phyloP scores from a whole-genome alignment of 2,329 filamentous ascomycete genomes.

The Pseudogymnoascus sp. region DNA sequence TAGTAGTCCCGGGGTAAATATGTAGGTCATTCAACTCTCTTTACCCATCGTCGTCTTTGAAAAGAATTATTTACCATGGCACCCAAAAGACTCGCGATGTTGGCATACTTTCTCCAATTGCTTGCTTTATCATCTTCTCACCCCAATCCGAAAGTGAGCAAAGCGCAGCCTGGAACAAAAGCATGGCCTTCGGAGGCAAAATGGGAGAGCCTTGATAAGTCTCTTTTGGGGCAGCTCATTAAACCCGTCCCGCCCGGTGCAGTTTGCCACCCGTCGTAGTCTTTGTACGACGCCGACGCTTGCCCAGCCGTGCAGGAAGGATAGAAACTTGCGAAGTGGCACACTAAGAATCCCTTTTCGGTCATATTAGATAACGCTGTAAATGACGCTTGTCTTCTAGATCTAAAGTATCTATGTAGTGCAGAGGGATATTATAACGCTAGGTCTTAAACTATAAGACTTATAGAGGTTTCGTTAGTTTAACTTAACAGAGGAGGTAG shows the following conservation, averaged over 20 bases:
- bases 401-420: constrained; percentile 31
- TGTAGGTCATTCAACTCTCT: not conserved
- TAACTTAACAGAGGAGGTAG: no score
- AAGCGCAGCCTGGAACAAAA: constrained; percentile 36
- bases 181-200: constrained; percentile 39
- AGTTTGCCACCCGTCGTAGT: constrained; percentile 34
- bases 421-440: constrained; percentile 31
- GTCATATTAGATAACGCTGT: constrained; percentile 35
- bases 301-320: constrained; percentile 28
- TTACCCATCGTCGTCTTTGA: not conserved
- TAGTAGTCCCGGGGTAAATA: not conserved
- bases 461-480: no score
- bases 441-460: no score
- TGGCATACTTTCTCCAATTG: not conserved
- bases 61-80: not conserved
- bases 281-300: constrained; percentile 24
- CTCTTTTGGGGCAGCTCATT: constrained; percentile 35
- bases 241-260: constrained; percentile 35
- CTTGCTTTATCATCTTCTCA: not conserved
- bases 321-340: constrained; percentile 31
- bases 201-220: constrained; percentile 40
- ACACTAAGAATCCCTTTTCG: constrained; percentile 32
- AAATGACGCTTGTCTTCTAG: constrained; percentile 43
- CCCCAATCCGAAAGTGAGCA: constrained; percentile 30
- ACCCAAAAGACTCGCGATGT: not conserved